Evolutionary conservation across 306 rosid species (phyloP).

Genomic region (Pyrus communis): DNA sequence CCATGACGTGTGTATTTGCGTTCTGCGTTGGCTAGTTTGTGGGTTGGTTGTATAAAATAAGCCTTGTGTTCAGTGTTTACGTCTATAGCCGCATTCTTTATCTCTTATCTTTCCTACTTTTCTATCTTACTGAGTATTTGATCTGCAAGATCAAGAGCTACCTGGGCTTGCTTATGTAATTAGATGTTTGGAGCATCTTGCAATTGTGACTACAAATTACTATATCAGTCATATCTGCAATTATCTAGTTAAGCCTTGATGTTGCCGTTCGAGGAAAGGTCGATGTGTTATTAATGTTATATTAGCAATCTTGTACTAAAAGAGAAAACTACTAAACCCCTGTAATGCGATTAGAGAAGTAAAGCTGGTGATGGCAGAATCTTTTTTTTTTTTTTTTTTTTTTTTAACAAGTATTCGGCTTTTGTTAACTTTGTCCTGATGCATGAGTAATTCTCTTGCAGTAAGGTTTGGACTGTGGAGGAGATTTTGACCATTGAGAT

Average conservation of each 20-base stretch:
- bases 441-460: constrained; percentile 34
- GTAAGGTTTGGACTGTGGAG: constrained; percentile 50
- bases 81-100: background rate
- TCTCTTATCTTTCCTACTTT: background rate
- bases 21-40: background rate
- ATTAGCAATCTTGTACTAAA: background rate
- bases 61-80: background rate
- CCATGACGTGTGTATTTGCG: background rate
- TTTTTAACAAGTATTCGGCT: background rate
- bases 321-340: background rate
- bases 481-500: constrained; percentile 88
- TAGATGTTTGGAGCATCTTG: background rate
- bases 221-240: background rate
- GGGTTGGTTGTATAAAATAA: background rate
- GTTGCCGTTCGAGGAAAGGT: background rate
- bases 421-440: constrained; percentile 9
- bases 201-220: no score
- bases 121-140: background rate
- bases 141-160: constrained; percentile 1
- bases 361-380: background rate
- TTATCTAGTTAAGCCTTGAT: background rate
- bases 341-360: background rate
- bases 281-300: background rate
- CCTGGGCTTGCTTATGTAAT: background rate
- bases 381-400: background rate